Conservation (phyloP, 2,329 filamentous ascomycete species). For the Cryoendolithus antarcticus region DNA sequence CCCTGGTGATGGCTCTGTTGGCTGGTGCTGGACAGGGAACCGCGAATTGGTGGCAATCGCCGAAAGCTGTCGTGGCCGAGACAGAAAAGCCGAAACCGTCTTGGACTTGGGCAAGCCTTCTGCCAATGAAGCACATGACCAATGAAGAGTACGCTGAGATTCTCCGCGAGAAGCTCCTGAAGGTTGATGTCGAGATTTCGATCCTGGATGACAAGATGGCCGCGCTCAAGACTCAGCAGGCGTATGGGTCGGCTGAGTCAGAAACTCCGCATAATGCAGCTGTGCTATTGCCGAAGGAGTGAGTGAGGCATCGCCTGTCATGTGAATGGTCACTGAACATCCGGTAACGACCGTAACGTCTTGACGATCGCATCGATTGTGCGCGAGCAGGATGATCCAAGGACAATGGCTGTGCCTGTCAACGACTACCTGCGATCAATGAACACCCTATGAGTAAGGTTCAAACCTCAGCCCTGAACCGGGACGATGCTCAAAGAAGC, state of each 20-base stretch:
- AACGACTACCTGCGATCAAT: no score
- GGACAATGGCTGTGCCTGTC: no score
- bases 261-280: no score
- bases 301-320: no score
- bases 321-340: no score
- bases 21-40: constrained; percentile 45
- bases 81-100: constrained; percentile 27
- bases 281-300: no score
- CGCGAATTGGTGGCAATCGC: constrained; percentile 38
- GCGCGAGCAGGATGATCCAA: no score
- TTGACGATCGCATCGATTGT: no score
- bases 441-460: no score
- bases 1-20: constrained; percentile 46
- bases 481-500: no score
- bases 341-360: no score
- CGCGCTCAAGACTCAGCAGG: constrained; percentile 27
- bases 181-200: constrained; percentile 64
- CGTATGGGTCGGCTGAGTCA: not conserved
- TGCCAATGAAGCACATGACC: constrained; percentile 55
- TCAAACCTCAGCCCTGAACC: no score
- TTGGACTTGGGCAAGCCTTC: constrained; percentile 35
- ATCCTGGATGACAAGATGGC: constrained; percentile 65
- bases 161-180: constrained; percentile 58
- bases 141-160: constrained; percentile 63
- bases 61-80: constrained; percentile 11